Evolutionary conservation across 2,329 filamentous ascomycete genomes (phyloP), one percentile per base, ranked within the genome.

Genomic region (Gyromitra esculenta): DNA sequence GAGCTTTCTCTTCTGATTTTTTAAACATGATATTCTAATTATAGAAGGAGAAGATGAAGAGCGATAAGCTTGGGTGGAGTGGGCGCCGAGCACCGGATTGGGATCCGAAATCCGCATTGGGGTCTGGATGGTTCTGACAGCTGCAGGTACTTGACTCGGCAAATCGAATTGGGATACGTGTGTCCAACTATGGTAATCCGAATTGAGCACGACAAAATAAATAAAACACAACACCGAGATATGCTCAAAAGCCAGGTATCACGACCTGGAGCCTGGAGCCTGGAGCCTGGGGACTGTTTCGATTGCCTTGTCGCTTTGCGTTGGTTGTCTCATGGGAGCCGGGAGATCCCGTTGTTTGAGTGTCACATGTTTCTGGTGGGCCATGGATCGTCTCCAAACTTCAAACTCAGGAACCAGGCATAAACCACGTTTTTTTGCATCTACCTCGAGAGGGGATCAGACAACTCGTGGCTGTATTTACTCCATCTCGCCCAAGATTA

Each of bases 11-110:
- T 37, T 7, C 48, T 54, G n/a, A 4, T 54, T 25, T 37, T 52
- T 13, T 9, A 25, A 31, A 31, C 25, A 18, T n/a, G n/a, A 21
- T 41, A 5, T 43, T 57, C 64, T 57, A 67, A 67, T 56, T 57
- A 67, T 67, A 57, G 64, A n/a, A 15, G 9, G 64, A 67, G 54
- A 52, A 39, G 64, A 67, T 67, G 43, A 43, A 25, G 52, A 8
- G 52, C 8, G 56, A 18, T 15, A 4, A 39, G 57, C 37, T 43
- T 7, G 9, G 1, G 9, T 35, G 21, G 63, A 39, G 41, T 31
- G 2, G 41, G n/a, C 35, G 9, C 65, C 21, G 39, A 45, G 41
- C 21, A 35, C 15, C 52, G 65, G 37, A 11, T 57, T 43, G 37
- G 6, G 31, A 15, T n/a, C 35, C 56, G 56, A 39, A 56, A 60